A percentile compares a stretch with the other conserved stretches of the same genome.
These are phyloP conservation scores for Fusarium tanahbumbuense DNA, from an alignment of 2,329 filamentous ascomycete genomes.

Conservation along the genomic window DNA sequence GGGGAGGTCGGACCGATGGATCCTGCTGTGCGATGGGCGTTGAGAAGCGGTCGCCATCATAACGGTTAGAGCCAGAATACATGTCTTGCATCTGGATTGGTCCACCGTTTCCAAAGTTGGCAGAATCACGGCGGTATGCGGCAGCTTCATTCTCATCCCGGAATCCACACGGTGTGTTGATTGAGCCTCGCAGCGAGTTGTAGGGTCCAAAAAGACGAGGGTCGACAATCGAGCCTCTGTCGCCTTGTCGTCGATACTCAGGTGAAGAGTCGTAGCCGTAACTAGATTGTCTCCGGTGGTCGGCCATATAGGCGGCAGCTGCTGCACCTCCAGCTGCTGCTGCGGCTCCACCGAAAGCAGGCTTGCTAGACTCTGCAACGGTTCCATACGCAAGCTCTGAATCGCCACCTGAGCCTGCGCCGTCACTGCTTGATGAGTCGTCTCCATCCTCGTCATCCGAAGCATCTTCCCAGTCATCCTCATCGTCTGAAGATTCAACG, in stretches of 20 bases:
- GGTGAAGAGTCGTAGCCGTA: slow-evolving; percentile 22
- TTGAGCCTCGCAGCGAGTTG: slow-evolving; percentile 69
- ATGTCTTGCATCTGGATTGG: slow-evolving; percentile 67
- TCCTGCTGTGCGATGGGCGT: slow-evolving; percentile 57
- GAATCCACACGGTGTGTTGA: slow-evolving; percentile 67
- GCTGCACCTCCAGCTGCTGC: slow-evolving; percentile 55
- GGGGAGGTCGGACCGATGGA: slow-evolving; percentile 62
- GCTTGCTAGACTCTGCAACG: slow-evolving; percentile 43
- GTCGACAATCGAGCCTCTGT: slow-evolving; percentile 66
- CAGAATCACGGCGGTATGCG: slow-evolving; percentile 41
- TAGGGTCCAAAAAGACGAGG: slow-evolving; percentile 69
- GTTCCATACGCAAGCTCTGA: slow-evolving; percentile 56
- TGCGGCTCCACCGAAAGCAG: slow-evolving; percentile 36
- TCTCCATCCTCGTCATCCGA: slow-evolving; percentile 62
- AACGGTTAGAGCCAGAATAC: slow-evolving; percentile 70
- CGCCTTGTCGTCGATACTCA: slow-evolving; percentile 38
- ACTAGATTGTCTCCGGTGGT: slow-evolving; percentile 43
- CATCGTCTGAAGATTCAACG: slow-evolving; percentile 55
- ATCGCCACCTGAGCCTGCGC: slow-evolving; percentile 49
- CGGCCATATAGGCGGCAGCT: slow-evolving; percentile 55
- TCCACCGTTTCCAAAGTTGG: slow-evolving; percentile 37
- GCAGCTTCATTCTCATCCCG: slow-evolving; percentile 51
- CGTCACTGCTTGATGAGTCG: slow-evolving; percentile 53
- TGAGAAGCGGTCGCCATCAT: slow-evolving; percentile 68
- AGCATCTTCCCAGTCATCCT: slow-evolving; percentile 55